These are phyloP conservation scores for Cytospora schulzeri DNA, from an alignment of 2,329 filamentous ascomycete species.

Conservation along the genomic window DNA sequence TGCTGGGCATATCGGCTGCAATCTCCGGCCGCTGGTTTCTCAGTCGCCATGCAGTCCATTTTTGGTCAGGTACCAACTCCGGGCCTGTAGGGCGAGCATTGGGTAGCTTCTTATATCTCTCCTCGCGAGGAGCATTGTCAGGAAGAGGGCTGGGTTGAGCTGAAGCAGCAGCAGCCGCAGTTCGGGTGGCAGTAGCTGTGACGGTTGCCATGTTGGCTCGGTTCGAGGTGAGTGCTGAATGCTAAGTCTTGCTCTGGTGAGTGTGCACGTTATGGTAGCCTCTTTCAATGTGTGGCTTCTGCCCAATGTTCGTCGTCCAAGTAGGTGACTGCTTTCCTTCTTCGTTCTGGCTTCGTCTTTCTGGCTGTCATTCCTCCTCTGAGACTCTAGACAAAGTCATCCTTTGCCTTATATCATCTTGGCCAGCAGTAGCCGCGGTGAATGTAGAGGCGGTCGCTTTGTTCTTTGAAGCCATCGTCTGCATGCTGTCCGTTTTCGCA, in stretches of 20 bases:
- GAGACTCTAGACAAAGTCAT: not conserved
- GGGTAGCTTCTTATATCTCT: slow-evolving; percentile 4
- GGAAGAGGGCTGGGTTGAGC: no score
- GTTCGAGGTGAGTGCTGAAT: not conserved
- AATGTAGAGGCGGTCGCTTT: slow-evolving; percentile 11
- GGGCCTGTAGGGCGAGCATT: slow-evolving; percentile 13
- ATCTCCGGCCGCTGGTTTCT: slow-evolving; percentile 20
- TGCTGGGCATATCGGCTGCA: slow-evolving; percentile 6
- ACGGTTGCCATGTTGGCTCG: slow-evolving; percentile 3
- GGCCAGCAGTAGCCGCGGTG: not conserved
- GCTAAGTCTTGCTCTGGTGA: not conserved
- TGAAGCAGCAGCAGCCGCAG: not conserved
- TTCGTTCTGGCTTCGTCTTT: not conserved
- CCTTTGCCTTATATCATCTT: slow-evolving; percentile 22
- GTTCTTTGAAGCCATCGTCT: slow-evolving; percentile 7
- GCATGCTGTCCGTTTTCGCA: slow-evolving; percentile 23
- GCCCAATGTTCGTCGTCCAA: slow-evolving; percentile 3
- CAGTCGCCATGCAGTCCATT: slow-evolving; percentile 24
- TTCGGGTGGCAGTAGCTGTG: not conserved
- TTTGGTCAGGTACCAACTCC: slow-evolving; percentile 14
- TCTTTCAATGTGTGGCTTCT: not conserved
- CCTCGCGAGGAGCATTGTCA: not conserved
- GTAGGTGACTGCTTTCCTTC: not conserved
- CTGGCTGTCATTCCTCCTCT: not conserved
- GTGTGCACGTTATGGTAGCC: not conserved